Base-by-base conservation (phyloP, 768 basidiomycete species). In the Tephrocybe sp. region DNA sequence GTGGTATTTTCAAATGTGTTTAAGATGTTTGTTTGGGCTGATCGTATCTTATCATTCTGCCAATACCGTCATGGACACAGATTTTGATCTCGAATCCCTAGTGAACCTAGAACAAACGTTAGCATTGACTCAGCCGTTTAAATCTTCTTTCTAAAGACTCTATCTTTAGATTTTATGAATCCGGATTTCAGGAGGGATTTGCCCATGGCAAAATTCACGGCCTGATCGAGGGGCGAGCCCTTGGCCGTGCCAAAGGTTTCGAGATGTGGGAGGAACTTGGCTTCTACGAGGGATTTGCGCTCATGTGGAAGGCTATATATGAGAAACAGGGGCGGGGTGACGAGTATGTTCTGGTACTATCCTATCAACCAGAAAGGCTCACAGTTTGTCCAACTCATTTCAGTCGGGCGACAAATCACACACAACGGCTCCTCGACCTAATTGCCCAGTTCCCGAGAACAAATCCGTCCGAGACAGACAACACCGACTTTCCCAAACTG, bases 231-330 rank as follows among this genome's bases (percentile, higher is more conserved):
- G 96, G 96, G 8, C 77, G 93, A 12, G 87, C 88, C 0, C 76
- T 98, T 14, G 96, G 94, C 1, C 78, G 85, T 48, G 87, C 92
- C 59, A 94, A 96, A 59, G 91, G 89, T 0, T 98, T 85, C 66
- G 94, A 96, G 68, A 84, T 97, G 69, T 98, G 94, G 93, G 95
- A 98, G 66, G 96, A 99, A 66, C 78, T 99, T 11, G 94, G 91
- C 1, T 98, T 86, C 60, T 95, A 95, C 65, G 81, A 95, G 60
- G 96, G 94, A 5, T 87, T 88, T 59, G 92, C 92, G 2, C 54
- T 61, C 48, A 79, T 84, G 49, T 97, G 91, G 90, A 66, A 71
- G 52, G 72, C 73, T 1, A 68, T 89, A 47, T 71, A 72, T 36
- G 59, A 67, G 17, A 68, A 67, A 46, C 72, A 75, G 49, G 68